A percentile compares a stretch with the other conserved stretches of the same genome.
These are phyloP conservation scores for Casuarina glauca DNA, from an alignment of 306 rosid species.

Conservation along the genomic window DNA sequence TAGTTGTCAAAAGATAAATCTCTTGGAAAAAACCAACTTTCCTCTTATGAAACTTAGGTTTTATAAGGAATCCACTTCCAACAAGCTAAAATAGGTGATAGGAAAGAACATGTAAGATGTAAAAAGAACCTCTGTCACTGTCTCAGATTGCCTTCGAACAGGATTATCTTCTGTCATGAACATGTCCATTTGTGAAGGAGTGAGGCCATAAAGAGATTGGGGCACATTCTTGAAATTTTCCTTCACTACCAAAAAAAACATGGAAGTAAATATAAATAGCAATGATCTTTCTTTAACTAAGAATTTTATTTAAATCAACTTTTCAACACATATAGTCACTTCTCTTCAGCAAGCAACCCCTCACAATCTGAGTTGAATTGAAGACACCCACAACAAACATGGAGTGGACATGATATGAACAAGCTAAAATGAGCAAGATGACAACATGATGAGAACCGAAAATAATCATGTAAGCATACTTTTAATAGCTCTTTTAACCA, in stretches of 20 bases:
- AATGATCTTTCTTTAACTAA: background rate
- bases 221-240: slow-evolving; percentile 81
- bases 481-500: background rate
- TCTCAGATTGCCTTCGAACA: slow-evolving; percentile 51
- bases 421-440: background rate
- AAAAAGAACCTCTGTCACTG: slow-evolving; percentile 71
- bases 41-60: background rate
- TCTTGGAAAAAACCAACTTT: slow-evolving; percentile 7
- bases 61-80: slow-evolving; percentile 12
- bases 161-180: slow-evolving; percentile 88
- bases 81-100: slow-evolving; percentile 11
- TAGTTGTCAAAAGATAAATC: slow-evolving; percentile 20
- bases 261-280: slow-evolving; percentile 4
- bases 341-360: background rate
- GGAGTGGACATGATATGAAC: background rate
- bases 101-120: slow-evolving; percentile 17
- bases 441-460: background rate
- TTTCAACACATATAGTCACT: background rate
- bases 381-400: background rate
- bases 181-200: slow-evolving; percentile 90
- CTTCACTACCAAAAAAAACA: slow-evolving; percentile 56
- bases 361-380: background rate
- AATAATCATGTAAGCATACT: background rate
- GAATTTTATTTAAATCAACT: background rate
- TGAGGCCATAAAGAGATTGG: slow-evolving; percentile 72